Percentiles rank a stretch among this genome's conserved stretches.
Conservation (phyloP, 2,329 filamentous ascomycete species). For the Raffaelea deltoideospora region DNA sequence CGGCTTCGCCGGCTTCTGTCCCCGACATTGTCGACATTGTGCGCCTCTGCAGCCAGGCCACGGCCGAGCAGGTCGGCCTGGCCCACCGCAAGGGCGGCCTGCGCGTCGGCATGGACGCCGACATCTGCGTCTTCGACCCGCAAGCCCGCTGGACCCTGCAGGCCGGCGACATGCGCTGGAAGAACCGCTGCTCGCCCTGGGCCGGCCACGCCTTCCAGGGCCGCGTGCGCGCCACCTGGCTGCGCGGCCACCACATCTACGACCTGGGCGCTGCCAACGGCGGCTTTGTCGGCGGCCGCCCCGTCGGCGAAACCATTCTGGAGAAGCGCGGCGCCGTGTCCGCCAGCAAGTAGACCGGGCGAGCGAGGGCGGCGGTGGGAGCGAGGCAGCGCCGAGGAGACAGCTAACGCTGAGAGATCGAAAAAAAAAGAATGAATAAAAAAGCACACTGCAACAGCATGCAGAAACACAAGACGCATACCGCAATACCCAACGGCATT, state of each 20-base stretch:
- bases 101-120: constrained; percentile 69
- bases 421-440: not conserved
- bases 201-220: constrained; percentile 66
- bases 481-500: no score
- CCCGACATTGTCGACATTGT: constrained; percentile 63
- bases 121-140: constrained; percentile 87
- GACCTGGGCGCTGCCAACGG: constrained; percentile 38
- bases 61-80: constrained; percentile 76
- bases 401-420: no score
- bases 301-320: constrained; percentile 37
- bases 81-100: constrained; percentile 69
- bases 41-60: constrained; percentile 71
- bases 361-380: not conserved
- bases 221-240: constrained; percentile 71
- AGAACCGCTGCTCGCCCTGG: constrained; percentile 85
- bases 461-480: no score
- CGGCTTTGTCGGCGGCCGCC: constrained; percentile 33
- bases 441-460: not conserved
- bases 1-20: constrained; percentile 15
- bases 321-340: constrained; percentile 6
- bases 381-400: no score
- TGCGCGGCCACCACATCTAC: constrained; percentile 64
- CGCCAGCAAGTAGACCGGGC: not conserved
- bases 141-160: constrained; percentile 59
- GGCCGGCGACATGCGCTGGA: constrained; percentile 75